A percentile compares a stretch with the other conserved stretches of the same genome.
phyloP scores from a whole-genome alignment of 768 basidiomycete species.

The Sarcomyxa edulis region DNA sequence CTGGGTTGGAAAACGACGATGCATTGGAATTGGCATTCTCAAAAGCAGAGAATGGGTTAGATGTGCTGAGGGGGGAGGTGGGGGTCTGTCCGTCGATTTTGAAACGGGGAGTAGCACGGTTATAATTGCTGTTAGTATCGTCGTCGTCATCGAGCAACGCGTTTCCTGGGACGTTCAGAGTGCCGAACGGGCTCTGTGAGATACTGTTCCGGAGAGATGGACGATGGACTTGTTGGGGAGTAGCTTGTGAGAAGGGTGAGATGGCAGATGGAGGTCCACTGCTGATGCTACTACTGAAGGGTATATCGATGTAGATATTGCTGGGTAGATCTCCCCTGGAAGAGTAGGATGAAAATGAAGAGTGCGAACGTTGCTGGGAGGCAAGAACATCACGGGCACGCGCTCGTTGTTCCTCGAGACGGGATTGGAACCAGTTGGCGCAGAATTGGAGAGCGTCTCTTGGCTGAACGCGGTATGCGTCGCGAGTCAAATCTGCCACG shows the following conservation, averaged over 20 bases:
- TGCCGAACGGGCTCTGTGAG: conserved; percentile 70
- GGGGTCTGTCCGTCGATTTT: conserved; percentile 56
- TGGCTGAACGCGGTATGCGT: conserved; percentile 81
- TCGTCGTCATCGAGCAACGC: conserved; percentile 56
- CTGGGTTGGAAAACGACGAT: conserved; percentile 35
- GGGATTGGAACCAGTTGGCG: conserved; percentile 90
- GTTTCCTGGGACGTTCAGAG: conserved; percentile 77
- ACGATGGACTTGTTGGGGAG: conserved; percentile 31
- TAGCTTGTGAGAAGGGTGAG: conserved; percentile 53
- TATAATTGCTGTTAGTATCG: conserved; percentile 10
- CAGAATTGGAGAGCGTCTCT: conserved; percentile 90
- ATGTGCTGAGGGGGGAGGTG: too few relatives aligned
- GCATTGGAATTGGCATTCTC: conserved; percentile 43
- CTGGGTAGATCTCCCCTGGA: conserved; percentile 47
- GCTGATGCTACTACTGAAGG: conserved; percentile 22
- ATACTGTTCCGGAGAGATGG: conserved; percentile 53
- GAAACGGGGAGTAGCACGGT: conserved; percentile 44
- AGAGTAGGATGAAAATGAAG: too few relatives aligned
- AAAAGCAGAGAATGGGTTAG: conserved; percentile 50
- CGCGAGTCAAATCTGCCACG: conserved; percentile 80
- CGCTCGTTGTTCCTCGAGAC: conserved; percentile 79
- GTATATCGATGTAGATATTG: conserved; percentile 56
- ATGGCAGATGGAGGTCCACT: conserved; percentile 30
- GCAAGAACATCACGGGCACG: conserved; percentile 63
- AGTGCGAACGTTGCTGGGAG: conserved; percentile 42